A percentile compares a stretch with the other conserved stretches of the same genome.
Conservation (phyloP, 805 yeast species). For the Cyberlindnera japonica region DNA sequence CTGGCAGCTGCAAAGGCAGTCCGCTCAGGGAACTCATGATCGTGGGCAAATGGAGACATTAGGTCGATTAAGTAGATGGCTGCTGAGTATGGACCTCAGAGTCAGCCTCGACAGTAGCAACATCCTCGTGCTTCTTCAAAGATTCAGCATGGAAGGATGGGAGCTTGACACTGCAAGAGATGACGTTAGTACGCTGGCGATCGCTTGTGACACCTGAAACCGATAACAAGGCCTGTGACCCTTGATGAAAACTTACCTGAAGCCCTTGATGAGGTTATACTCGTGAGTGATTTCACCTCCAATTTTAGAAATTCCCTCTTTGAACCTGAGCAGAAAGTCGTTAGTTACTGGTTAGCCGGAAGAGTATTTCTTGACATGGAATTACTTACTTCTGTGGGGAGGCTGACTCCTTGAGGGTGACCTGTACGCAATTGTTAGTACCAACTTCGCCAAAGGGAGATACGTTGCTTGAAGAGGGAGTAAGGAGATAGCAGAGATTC, state of each 20-base stretch:
- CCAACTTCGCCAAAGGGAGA: too few species aligned
- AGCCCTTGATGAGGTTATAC: conserved; percentile 64
- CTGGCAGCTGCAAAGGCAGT: too few species aligned
- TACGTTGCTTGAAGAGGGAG: not conserved
- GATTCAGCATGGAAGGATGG: conserved; percentile 48
- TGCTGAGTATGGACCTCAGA: conserved; percentile 47
- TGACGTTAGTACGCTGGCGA: too few species aligned
- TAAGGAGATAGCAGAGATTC: not conserved
- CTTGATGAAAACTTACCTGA: conserved; percentile 31
- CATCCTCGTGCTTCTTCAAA: conserved; percentile 46
- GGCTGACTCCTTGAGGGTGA: conserved; percentile 37
- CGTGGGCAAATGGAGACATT: too few species aligned
- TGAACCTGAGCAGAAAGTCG: conserved; percentile 43
- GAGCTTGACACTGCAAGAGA: conserved; percentile 39
- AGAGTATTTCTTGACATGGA: not conserved
- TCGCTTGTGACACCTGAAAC: not conserved
- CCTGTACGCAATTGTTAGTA: conserved; percentile 21
- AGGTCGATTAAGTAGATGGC: not conserved
- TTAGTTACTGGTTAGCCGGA: conserved; percentile 1
- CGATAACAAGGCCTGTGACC: not conserved
- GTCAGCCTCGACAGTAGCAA: conserved; percentile 64
- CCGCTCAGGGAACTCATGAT: too few species aligned
- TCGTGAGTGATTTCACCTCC: conserved; percentile 65
- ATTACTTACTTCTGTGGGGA: conserved; percentile 28
- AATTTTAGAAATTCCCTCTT: conserved; percentile 43